phyloP scores from a whole-genome alignment of 108 stramenopile genomes.

The Pseudonitzschia multistriata region DNA sequence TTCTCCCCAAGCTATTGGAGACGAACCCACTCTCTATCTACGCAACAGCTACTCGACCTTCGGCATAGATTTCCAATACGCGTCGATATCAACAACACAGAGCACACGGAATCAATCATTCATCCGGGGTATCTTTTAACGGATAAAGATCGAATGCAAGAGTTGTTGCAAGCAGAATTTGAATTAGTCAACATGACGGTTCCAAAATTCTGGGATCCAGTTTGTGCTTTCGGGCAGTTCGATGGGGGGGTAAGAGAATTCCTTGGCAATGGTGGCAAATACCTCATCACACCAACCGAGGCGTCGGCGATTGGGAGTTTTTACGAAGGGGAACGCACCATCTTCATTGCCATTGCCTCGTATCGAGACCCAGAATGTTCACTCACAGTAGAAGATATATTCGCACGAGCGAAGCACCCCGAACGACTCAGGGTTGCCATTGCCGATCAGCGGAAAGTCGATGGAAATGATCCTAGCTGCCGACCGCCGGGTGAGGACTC shows the following conservation, averaged over 20 bases:
- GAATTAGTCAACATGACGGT: slow-evolving; percentile 19
- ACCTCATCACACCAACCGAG: slow-evolving; percentile 60
- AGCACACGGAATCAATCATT: slow-evolving; percentile 34
- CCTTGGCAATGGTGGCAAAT: slow-evolving; percentile 61
- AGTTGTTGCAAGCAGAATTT: neutral
- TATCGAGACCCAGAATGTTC: slow-evolving; percentile 47
- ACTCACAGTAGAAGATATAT: slow-evolving; percentile 42
- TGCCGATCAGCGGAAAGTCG: slow-evolving; percentile 46
- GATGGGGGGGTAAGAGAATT: slow-evolving; percentile 49
- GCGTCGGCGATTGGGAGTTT: slow-evolving; percentile 56
- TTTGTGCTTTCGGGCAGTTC: slow-evolving; percentile 7
- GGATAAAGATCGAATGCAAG: slow-evolving; percentile 6
- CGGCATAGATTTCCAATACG: slow-evolving; percentile 39
- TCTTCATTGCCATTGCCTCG: slow-evolving; percentile 52
- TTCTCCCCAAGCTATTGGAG: neutral
- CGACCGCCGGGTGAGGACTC: slow-evolving; percentile 21
- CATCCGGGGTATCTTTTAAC: slow-evolving; percentile 36
- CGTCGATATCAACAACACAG: slow-evolving; percentile 11
- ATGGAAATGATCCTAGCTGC: slow-evolving; percentile 29
- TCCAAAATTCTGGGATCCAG: slow-evolving; percentile 35
- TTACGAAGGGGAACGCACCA: slow-evolving; percentile 32
- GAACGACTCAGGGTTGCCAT: slow-evolving; percentile 52
- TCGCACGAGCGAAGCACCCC: slow-evolving; percentile 44
- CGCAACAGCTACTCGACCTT: slow-evolving; percentile 2
- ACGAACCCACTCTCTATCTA: neutral